A percentile compares a stretch with the other conserved stretches of the same genome.
Evolutionary conservation across 345 rosid species (phyloP).

Genomic region (Nephelium lappaceum): DNA sequence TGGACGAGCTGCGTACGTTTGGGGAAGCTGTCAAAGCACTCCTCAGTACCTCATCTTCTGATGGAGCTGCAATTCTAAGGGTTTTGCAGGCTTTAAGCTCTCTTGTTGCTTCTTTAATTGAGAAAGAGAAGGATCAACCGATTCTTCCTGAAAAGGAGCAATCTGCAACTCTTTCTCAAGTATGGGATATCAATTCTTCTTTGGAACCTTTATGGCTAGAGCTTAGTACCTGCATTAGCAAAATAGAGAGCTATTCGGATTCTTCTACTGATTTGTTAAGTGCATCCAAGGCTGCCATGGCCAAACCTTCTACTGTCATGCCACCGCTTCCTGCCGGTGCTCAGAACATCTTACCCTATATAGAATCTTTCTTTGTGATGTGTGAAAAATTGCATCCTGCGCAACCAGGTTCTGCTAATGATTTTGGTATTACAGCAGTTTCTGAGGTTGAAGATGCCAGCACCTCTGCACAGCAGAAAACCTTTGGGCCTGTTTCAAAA

Average conservation of each 20-base stretch:
- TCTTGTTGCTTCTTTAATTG: conserved; percentile 56
- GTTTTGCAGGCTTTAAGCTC: conserved; percentile 90
- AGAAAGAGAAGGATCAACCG: conserved; percentile 61
- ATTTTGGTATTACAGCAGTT: conserved; percentile 46
- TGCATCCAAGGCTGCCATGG: conserved; percentile 48
- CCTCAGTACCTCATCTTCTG: conserved; percentile 71
- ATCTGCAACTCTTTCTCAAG: conserved; percentile 62
- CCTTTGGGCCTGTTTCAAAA: conserved; percentile 49
- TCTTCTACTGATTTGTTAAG: conserved; percentile 47
- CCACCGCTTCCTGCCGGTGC: conserved; percentile 95
- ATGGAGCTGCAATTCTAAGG: conserved; percentile 92
- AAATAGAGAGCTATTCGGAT: conserved; percentile 85
- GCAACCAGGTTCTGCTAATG: conserved; percentile 68
- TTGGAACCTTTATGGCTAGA: conserved; percentile 94
- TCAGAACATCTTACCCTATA: conserved; percentile 93
- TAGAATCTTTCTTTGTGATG: conserved; percentile 91
- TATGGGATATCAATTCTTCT: conserved; percentile 65
- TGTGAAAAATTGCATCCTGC: conserved; percentile 86
- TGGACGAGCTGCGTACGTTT: conserved; percentile 73
- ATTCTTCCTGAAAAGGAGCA: conserved; percentile 57
- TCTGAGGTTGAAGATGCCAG: conserved; percentile 72
- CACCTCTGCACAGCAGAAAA: conserved; percentile 57
- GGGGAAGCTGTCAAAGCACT: conserved; percentile 86
- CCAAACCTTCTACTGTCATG: conserved; percentile 58
- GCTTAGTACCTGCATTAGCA: conserved; percentile 87